Conservation (phyloP, 139 green algal genomes). For the Chlamydomonas incerta region DNA sequence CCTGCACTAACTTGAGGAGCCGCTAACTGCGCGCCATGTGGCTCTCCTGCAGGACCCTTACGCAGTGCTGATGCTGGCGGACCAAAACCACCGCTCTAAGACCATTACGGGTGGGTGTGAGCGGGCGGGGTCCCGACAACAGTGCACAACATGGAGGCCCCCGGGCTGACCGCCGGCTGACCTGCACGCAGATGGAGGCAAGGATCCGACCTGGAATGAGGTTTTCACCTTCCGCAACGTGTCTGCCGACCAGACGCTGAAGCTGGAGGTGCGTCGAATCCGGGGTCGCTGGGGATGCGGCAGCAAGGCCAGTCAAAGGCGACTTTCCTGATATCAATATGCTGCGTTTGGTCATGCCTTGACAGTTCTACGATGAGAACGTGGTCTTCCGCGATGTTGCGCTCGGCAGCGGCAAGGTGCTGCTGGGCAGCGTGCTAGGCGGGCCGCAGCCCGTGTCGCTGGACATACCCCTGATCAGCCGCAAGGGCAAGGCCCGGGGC, state of each 20-base stretch:
- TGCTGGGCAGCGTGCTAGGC: background rate
- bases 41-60: conserved; percentile 21
- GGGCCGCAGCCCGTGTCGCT: background rate
- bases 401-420: conserved; percentile 50
- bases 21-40: background rate
- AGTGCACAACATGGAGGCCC: background rate
- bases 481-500: conserved; percentile 46
- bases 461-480: conserved; percentile 36
- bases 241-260: conserved; percentile 32
- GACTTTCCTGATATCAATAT: background rate
- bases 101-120: conserved; percentile 15
- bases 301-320: background rate
- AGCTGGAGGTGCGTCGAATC: conserved; percentile 45
- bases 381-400: conserved; percentile 53
- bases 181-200: conserved; percentile 47
- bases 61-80: conserved; percentile 2
- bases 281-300: no score
- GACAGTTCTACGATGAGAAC: conserved; percentile 65
- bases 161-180: background rate
- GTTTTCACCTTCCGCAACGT: conserved; percentile 52
- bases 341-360: background rate
- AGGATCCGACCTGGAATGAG: conserved; percentile 56
- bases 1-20: no score
- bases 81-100: conserved; percentile 36
- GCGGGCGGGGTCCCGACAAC: background rate